These are phyloP conservation scores for Mycena sp. DNA, from an alignment of 1,284 basidiomycete species.

Conservation along the genomic window DNA sequence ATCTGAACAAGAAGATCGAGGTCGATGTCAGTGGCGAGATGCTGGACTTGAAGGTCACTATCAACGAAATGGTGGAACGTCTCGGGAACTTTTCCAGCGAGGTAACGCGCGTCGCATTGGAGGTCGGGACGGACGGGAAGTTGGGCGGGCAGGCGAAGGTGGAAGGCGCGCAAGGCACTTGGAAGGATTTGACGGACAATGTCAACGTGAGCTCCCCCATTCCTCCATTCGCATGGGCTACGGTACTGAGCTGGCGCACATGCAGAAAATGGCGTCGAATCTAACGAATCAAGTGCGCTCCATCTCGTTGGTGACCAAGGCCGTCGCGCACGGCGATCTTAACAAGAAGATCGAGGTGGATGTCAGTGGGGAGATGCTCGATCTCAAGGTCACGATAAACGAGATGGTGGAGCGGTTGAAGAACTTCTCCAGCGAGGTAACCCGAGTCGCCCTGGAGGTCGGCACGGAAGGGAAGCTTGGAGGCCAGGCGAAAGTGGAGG, in stretches of 20 bases:
- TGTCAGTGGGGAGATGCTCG: slow-evolving; percentile 95
- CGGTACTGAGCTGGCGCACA: not conserved
- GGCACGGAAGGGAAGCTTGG: slow-evolving; percentile 90
- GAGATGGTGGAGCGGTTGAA: slow-evolving; percentile 97
- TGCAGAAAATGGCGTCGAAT: slow-evolving; percentile 91
- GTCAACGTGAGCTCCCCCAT: slow-evolving; percentile 68
- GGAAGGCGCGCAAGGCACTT: slow-evolving; percentile 94
- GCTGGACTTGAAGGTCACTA: slow-evolving; percentile 71
- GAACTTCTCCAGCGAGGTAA: slow-evolving; percentile 94
- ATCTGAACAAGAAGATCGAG: slow-evolving; percentile 75
- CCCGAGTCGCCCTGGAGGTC: slow-evolving; percentile 95
- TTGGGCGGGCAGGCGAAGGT: slow-evolving; percentile 90
- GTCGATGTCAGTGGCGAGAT: slow-evolving; percentile 92
- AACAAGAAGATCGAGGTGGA: slow-evolving; percentile 97
- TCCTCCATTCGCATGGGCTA: not conserved
- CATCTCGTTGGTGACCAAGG: slow-evolving; percentile 96
- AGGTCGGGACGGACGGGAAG: slow-evolving; percentile 91
- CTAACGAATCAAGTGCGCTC: slow-evolving; percentile 90
- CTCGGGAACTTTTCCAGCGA: slow-evolving; percentile 85
- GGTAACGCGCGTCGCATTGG: slow-evolving; percentile 88
- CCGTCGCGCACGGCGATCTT: slow-evolving; percentile 94
- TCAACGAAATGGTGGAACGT: slow-evolving; percentile 90
- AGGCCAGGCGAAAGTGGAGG: slow-evolving; percentile 93
- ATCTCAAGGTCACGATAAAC: slow-evolving; percentile 98
- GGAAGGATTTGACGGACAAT: slow-evolving; percentile 97